Conservation (phyloP, 2,329 filamentous ascomycete species). For the Tolypocladium ophioglossoides region DNA sequence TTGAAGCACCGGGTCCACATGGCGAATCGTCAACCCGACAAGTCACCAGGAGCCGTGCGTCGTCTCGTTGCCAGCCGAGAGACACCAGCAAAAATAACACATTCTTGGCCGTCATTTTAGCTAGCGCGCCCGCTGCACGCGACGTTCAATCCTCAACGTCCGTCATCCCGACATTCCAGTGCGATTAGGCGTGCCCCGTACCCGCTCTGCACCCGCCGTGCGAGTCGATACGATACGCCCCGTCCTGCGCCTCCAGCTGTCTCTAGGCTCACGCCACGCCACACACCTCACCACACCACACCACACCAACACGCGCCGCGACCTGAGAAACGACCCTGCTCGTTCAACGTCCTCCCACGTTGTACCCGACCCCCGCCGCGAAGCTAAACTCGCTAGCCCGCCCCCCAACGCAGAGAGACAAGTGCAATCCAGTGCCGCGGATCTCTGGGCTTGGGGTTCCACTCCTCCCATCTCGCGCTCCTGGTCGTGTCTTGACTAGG, state of each 20-base stretch:
- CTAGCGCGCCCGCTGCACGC: neutral
- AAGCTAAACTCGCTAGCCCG: conserved; percentile 13
- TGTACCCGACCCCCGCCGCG: conserved; percentile 9
- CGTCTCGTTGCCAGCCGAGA: neutral
- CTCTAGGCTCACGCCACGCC: neutral
- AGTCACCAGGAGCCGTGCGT: neutral
- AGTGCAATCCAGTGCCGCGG: conserved; percentile 23
- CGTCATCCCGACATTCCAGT: conserved; percentile 1
- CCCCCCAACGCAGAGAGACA: conserved; percentile 14
- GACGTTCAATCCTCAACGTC: neutral
- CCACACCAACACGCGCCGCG: too few relatives aligned
- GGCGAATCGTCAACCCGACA: neutral
- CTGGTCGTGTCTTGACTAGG: neutral
- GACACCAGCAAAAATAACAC: neutral
- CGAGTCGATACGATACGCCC: neutral
- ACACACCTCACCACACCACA: too few relatives aligned
- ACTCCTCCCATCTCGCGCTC: conserved; percentile 8
- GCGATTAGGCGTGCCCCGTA: neutral
- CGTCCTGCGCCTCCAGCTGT: neutral
- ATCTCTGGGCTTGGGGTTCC: conserved; percentile 15
- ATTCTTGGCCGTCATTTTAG: neutral
- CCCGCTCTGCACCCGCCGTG: neutral
- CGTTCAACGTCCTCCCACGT: conserved; percentile 7
- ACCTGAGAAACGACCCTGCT: neutral
- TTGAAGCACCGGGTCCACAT: neutral